Percentiles rank a stretch among this genome's conserved stretches.
phyloP scores from a whole-genome alignment of 768 basidiomycete species.

The Boletus pseudopeckii region DNA sequence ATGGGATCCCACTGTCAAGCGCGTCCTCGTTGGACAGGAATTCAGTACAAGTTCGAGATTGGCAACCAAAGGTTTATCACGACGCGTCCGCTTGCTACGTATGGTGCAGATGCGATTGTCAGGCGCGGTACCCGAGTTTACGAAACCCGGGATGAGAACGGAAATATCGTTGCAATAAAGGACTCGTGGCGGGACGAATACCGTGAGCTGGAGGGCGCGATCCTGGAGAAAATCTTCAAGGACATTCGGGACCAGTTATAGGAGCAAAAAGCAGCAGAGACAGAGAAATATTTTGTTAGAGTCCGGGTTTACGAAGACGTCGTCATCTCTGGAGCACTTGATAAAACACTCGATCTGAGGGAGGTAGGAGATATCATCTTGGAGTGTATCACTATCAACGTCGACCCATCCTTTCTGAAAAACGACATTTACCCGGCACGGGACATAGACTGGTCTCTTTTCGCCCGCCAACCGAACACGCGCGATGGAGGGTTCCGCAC shows the following conservation, averaged over 20 bases:
- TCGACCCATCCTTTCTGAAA: too few species aligned
- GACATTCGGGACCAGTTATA: not conserved
- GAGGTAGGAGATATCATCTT: too few species aligned
- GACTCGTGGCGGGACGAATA: slow-evolving; percentile 3
- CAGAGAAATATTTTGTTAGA: too few species aligned
- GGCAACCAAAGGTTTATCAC: not conserved
- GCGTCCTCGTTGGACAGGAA: not conserved
- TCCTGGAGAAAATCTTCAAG: not conserved
- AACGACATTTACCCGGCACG: too few species aligned
- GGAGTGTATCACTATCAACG: too few species aligned
- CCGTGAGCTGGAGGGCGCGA: not conserved
- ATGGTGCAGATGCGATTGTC: not conserved
- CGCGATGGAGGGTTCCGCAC: too few species aligned
- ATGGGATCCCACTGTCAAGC: slow-evolving; percentile 8
- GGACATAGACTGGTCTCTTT: too few species aligned
- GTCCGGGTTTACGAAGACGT: too few species aligned
- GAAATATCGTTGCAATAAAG: not conserved
- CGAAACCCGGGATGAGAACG: not conserved
- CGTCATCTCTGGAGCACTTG: too few species aligned
- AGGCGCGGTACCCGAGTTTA: slow-evolving; percentile 1
- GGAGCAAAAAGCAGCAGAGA: too few species aligned
- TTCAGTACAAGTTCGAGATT: not conserved
- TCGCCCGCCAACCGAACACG: too few species aligned
- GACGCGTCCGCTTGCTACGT: not conserved
- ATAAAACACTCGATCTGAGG: too few species aligned